Percentiles rank a stretch among this genome's conserved stretches.
Evolutionary conservation across 2,329 filamentous ascomycete species (phyloP).

Genomic region (Colletotrichum sp.): DNA sequence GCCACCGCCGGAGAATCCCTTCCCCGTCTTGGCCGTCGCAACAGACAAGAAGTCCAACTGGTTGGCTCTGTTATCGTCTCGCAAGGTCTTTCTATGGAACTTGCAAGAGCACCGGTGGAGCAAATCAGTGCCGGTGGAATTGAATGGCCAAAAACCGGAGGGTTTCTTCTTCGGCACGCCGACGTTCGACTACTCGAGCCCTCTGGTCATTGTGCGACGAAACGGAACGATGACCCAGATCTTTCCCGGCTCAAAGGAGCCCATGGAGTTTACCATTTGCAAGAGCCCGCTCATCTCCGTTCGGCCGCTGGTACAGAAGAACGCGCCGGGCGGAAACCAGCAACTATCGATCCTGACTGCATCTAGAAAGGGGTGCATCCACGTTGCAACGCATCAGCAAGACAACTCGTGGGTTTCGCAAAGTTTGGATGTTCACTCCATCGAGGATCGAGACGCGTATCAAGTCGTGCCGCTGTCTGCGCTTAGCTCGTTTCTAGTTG

Average conservation of each 20-base stretch:
- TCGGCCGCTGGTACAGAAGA: slow-evolving; percentile 48
- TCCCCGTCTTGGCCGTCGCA: slow-evolving; percentile 67
- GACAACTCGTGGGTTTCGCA: slow-evolving; percentile 55
- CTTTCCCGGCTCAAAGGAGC: slow-evolving; percentile 48
- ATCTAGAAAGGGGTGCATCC: slow-evolving; percentile 55
- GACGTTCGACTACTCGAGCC: slow-evolving; percentile 40
- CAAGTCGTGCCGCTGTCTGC: slow-evolving; percentile 64
- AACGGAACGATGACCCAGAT: slow-evolving; percentile 69
- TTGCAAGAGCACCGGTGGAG: slow-evolving; percentile 62
- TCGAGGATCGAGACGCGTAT: slow-evolving; percentile 50
- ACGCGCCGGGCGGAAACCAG: slow-evolving; percentile 33
- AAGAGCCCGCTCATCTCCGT: slow-evolving; percentile 58
- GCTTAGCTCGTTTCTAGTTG: slow-evolving; percentile 65
- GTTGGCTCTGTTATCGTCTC: slow-evolving; percentile 69
- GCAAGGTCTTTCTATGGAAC: slow-evolving; percentile 68
- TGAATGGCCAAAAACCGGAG: slow-evolving; percentile 63
- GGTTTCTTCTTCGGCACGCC: slow-evolving; percentile 67
- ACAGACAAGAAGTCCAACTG: slow-evolving; percentile 69
- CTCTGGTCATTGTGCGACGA: slow-evolving; percentile 66
- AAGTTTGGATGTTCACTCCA: slow-evolving; percentile 44
- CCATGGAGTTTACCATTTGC: slow-evolving; percentile 53
- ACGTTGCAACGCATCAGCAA: slow-evolving; percentile 44
- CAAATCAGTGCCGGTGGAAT: slow-evolving; percentile 57
- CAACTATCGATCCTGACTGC: slow-evolving; percentile 46
- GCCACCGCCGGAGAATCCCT: slow-evolving; percentile 48